phyloP scores from a whole-genome alignment of 345 rosid genomes.

The Syzygium jambos region DNA sequence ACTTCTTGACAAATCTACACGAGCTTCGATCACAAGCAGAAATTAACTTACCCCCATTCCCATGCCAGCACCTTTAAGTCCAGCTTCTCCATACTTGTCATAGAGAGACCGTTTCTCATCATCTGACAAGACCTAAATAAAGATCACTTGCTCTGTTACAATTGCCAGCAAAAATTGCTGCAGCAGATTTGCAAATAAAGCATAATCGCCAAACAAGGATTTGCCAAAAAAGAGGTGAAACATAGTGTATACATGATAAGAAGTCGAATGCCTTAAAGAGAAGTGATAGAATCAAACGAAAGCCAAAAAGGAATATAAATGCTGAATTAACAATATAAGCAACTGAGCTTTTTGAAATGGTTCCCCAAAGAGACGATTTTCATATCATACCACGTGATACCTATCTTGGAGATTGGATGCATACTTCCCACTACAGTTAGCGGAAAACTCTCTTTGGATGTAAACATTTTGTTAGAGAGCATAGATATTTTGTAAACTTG shows the following conservation, averaged over 20 bases:
- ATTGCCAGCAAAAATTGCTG: background rate
- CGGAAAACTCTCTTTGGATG: background rate
- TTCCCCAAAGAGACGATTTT: background rate
- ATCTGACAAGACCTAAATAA: conserved; percentile 79
- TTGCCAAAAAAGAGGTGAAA: background rate
- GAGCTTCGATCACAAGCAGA: background rate
- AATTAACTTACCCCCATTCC: conserved; percentile 88
- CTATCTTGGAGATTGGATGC: background rate
- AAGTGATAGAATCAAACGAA: background rate
- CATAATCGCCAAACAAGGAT: background rate
- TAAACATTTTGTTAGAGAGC: background rate
- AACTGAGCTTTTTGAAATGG: background rate
- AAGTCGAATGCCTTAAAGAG: background rate
- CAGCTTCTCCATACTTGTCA: conserved; percentile 95
- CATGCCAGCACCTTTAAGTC: conserved; percentile 92
- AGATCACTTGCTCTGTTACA: conserved; percentile 1
- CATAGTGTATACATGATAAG: background rate
- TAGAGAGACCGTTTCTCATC: conserved; percentile 95
- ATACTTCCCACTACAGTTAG: background rate
- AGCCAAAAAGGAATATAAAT: background rate
- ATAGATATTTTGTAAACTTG: background rate
- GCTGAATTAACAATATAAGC: background rate
- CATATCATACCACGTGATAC: background rate
- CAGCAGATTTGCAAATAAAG: background rate
- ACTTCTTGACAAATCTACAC: background rate